Base-by-base conservation (phyloP, 2,329 filamentous ascomycete genomes). In the Arthrinium phaeospermum region DNA sequence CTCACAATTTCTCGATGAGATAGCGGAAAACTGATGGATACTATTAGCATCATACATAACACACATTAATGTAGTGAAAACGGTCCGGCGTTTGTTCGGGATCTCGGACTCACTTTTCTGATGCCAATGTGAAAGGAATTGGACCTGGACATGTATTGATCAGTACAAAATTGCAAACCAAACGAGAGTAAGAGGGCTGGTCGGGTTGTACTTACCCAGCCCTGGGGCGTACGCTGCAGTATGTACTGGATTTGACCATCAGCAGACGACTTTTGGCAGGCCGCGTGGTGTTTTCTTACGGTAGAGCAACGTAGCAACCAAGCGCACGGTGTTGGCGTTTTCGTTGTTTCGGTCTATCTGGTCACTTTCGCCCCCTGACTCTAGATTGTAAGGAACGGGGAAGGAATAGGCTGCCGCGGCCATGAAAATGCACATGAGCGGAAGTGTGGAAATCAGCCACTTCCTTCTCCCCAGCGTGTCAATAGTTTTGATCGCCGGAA, bases 41-140 rank as follows among this genome's bases (percentile, higher is more conserved):
- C 8, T 64, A 13, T 64, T 30, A 61, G 8, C 8, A 19, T 37
- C 16, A 5, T 19, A 22, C 0, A 19, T 41, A n/a, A 2, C 16
- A 12, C 6, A 37, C 27, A 30, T 30, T 30, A 30, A n/a, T n/a
- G n/a, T n/a, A n/a, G n/a, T n/a, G n/a, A n/a, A n/a, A n/a, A n/a
- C n/a, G n/a, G n/a, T n/a, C n/a, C n/a, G n/a, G n/a, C 13, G 45
- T 12, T 24, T 37, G n/a, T 7, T 27, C 1, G 68, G 22, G 3
- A n/a, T 8, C 5, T 12, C 37, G n/a, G 13, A 61, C 78, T 73
- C 67, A 77, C 78, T 76, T 78, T 75, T 88, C 86, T 4, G 85
- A 85, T 16, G 86, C 86, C 24, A 87, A 80, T 1, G 85, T 87
- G 68, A 87, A 87, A 0, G 86, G 84, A 14, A 87, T 86, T 0